phyloP scores from a whole-genome alignment of 352 stramenopile species.

The Aphanomyces cochlioides region DNA sequence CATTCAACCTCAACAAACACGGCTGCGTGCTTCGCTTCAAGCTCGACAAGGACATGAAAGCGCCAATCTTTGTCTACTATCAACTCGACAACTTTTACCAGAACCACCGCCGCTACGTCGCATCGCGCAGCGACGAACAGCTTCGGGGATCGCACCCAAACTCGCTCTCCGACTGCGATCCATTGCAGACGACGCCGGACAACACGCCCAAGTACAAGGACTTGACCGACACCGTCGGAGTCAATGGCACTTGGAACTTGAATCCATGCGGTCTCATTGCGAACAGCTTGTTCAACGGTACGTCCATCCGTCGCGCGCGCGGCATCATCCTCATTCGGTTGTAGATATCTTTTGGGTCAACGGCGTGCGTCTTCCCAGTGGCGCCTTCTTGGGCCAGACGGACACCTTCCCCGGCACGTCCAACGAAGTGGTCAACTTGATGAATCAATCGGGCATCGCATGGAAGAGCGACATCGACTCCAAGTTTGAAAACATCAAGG shows the following conservation, averaged over 20 bases:
- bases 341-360: conserved; percentile 85
- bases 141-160: conserved; percentile 64
- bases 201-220: conserved; percentile 56
- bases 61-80: conserved; percentile 98
- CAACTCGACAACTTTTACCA: conserved; percentile 99
- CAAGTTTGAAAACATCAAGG: conserved; percentile 93
- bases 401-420: conserved; percentile 46
- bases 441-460: conserved; percentile 95
- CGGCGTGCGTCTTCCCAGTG: conserved; percentile 43
- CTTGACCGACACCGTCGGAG: conserved; percentile 44
- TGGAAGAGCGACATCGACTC: conserved; percentile 95
- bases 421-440: conserved; percentile 66
- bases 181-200: conserved; percentile 47
- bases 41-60: conserved; percentile 91
- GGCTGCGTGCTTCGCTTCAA: conserved; percentile 84
- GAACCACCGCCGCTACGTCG: conserved; percentile 95
- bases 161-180: conserved; percentile 75
- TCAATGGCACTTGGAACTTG: conserved; percentile 44
- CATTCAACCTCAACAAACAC: conserved; percentile 52
- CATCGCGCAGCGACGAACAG: conserved; percentile 88
- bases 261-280: conserved; percentile 98
- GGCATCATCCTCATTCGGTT: background rate
- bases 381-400: conserved; percentile 57
- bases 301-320: conserved; percentile 11
- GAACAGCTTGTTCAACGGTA: conserved; percentile 98